Conservation (phyloP, 129 eudicot genomes). For the Chrysanthemum seticuspe region DNA sequence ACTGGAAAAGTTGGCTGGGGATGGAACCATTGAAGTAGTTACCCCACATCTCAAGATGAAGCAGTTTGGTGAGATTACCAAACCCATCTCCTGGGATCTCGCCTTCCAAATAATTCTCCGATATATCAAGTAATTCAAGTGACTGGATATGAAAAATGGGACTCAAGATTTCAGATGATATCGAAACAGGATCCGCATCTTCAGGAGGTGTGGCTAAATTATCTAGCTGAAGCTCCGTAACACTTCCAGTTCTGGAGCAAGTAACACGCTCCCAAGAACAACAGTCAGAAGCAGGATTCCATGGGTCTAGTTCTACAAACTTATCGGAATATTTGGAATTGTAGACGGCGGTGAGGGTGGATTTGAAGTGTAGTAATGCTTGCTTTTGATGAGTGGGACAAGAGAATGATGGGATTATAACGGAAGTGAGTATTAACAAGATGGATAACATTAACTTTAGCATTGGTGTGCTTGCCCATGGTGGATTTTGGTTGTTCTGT, state of each 20-base stretch:
- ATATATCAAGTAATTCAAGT: conserved; percentile 34
- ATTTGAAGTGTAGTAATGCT: conserved; percentile 27
- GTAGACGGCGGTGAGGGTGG: conserved; percentile 29
- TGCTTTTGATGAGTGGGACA: conserved; percentile 34
- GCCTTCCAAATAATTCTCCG: conserved; percentile 16
- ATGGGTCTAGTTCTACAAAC: conserved; percentile 27
- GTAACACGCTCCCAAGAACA: conserved; percentile 52
- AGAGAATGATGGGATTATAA: conserved; percentile 23
- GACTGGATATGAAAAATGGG: conserved; percentile 40
- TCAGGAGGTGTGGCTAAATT: neutral
- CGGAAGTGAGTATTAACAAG: conserved; percentile 20
- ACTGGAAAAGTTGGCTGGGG: conserved; percentile 21
- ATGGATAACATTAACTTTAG: conserved; percentile 3
- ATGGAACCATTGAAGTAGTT: conserved; percentile 34
- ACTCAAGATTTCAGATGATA: conserved; percentile 19
- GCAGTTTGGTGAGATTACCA: conserved; percentile 37
- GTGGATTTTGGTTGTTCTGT: neutral
- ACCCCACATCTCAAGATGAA: conserved; percentile 30
- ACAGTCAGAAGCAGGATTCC: conserved; percentile 44
- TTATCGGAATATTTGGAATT: conserved; percentile 9
- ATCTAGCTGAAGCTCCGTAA: conserved; percentile 26
- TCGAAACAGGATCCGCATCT: neutral
- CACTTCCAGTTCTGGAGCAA: conserved; percentile 19
- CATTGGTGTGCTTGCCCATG: neutral
- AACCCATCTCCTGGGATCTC: conserved; percentile 27